phyloP scores from a whole-genome alignment of 129 eudicot genomes.

The Centaurea solstitialis region DNA sequence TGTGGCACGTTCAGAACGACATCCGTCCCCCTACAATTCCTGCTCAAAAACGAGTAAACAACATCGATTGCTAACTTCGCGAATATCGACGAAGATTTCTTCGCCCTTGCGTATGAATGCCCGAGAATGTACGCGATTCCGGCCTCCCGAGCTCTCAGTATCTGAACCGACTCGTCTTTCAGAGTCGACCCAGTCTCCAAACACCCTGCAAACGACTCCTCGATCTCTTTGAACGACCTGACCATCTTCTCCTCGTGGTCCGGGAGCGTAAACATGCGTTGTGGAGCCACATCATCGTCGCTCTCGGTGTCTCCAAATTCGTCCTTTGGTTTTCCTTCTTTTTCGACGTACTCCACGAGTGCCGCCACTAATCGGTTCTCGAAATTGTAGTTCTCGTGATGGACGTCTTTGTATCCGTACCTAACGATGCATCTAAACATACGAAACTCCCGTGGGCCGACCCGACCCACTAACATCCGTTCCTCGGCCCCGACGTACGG shows the following conservation, averaged over 20 bases:
- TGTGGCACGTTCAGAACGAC: constrained; percentile 58
- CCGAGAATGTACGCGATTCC: constrained; percentile 63
- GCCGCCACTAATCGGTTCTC: constrained; percentile 46
- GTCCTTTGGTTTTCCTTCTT: constrained; percentile 29
- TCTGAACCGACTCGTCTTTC: constrained; percentile 38
- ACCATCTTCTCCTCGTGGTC: constrained; percentile 37
- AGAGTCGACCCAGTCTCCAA: constrained; percentile 22
- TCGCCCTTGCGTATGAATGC: constrained; percentile 53
- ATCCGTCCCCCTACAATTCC: constrained; percentile 55
- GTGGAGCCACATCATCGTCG: constrained; percentile 3
- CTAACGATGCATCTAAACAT: constrained; percentile 63
- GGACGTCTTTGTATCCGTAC: constrained; percentile 61
- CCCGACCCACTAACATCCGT: constrained; percentile 48
- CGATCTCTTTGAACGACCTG: constrained; percentile 31
- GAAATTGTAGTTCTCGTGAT: constrained; percentile 55
- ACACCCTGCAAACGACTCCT: constrained; percentile 26
- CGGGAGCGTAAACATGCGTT: constrained; percentile 18
- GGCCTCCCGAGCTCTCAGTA: constrained; percentile 51
- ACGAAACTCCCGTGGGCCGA: constrained; percentile 43
- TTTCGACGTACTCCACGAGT: constrained; percentile 40
- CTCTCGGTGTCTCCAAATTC: constrained; percentile 23
- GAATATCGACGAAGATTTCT: constrained; percentile 45
- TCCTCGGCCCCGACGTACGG: constrained; percentile 43
- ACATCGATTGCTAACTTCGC: constrained; percentile 49
- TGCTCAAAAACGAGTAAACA: constrained; percentile 52